A percentile compares a stretch with the other conserved stretches of the same genome.
Evolutionary conservation across 768 basidiomycete genomes (phyloP).

Genomic region (Pulveroboletus frians): DNA sequence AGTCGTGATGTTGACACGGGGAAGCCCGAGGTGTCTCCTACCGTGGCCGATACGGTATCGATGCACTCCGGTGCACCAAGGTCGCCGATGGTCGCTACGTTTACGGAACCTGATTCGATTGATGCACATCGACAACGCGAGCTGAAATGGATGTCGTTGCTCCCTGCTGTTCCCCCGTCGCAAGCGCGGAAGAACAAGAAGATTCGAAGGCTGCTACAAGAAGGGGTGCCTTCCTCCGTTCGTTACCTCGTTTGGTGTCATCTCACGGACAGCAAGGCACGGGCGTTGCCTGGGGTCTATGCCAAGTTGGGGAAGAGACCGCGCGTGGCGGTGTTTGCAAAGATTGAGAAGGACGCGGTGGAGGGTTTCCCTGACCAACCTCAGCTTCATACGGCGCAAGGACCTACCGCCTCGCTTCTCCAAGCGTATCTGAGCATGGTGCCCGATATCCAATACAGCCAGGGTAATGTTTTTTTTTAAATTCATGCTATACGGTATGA

Average conservation of each 20-base stretch:
- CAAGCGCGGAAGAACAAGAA: slow-evolving; percentile 78
- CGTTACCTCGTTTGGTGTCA: slow-evolving; percentile 82
- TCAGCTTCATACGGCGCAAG: slow-evolving; percentile 52
- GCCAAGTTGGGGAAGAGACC: slow-evolving; percentile 53
- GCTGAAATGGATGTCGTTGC: slow-evolving; percentile 65
- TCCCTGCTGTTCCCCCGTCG: slow-evolving; percentile 51
- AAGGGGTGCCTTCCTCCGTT: slow-evolving; percentile 80
- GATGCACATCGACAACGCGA: slow-evolving; percentile 74
- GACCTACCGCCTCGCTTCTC: slow-evolving; percentile 51
- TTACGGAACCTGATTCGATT: slow-evolving; percentile 25
- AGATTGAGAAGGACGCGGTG: slow-evolving; percentile 57
- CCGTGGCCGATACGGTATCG: slow-evolving; percentile 41
- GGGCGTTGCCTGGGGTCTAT: slow-evolving; percentile 66
- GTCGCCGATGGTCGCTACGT: slow-evolving; percentile 19
- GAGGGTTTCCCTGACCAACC: slow-evolving; percentile 52
- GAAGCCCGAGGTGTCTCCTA: slow-evolving; percentile 17
- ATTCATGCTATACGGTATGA: background rate
- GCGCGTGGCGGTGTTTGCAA: slow-evolving; percentile 41
- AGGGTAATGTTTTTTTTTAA: slow-evolving; percentile 39
- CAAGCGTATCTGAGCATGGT: slow-evolving; percentile 84
- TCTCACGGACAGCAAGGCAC: slow-evolving; percentile 70
- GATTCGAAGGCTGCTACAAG: slow-evolving; percentile 62
- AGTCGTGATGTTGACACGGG: slow-evolving; percentile 18
- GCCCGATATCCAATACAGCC: slow-evolving; percentile 67
- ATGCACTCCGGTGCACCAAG: slow-evolving; percentile 31